Percentiles rank a stretch among this genome's conserved stretches.
Conservation (phyloP, 345 rosid species). For the Microcos paniculata region DNA sequence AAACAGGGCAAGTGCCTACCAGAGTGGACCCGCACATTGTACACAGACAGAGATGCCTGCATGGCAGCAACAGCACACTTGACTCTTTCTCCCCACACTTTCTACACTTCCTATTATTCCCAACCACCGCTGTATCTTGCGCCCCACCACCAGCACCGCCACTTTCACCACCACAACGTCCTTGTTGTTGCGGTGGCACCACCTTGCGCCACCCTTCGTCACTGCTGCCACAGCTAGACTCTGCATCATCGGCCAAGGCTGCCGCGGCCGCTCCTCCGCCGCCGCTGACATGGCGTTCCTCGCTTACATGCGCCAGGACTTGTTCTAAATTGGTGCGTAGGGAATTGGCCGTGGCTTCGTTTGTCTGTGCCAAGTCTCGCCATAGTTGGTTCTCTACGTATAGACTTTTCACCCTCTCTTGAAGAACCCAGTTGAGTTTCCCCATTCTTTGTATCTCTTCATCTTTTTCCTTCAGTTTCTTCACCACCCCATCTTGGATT, state of each 20-base stretch:
- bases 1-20: conserved; percentile 46
- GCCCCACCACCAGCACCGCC: conserved; percentile 5
- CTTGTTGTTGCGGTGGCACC: conserved; percentile 18
- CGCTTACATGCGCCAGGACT: conserved; percentile 54
- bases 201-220: conserved; percentile 3
- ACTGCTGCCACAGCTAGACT: conserved; percentile 72
- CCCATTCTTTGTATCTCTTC: conserved; percentile 55
- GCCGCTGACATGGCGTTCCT: conserved; percentile 25
- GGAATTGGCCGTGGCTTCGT: conserved; percentile 67
- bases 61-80: conserved; percentile 75
- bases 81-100: conserved; percentile 70
- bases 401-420: conserved; percentile 56
- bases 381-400: conserved; percentile 59
- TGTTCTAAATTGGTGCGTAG: conserved; percentile 57
- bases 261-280: conserved; percentile 22
- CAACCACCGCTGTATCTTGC: conserved; percentile 10
- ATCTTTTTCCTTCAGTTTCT: conserved; percentile 59
- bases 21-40: conserved; percentile 59
- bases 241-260: conserved; percentile 41
- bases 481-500: conserved; percentile 41
- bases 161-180: neutral
- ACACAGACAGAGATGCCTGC: conserved; percentile 87
- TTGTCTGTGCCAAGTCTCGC: conserved; percentile 64
- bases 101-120: conserved; percentile 34
- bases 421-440: conserved; percentile 59